These are phyloP conservation scores for Chloranthus sessilifolius DNA, from an alignment of 164 flowering plant genomes.

Conservation along the genomic window DNA sequence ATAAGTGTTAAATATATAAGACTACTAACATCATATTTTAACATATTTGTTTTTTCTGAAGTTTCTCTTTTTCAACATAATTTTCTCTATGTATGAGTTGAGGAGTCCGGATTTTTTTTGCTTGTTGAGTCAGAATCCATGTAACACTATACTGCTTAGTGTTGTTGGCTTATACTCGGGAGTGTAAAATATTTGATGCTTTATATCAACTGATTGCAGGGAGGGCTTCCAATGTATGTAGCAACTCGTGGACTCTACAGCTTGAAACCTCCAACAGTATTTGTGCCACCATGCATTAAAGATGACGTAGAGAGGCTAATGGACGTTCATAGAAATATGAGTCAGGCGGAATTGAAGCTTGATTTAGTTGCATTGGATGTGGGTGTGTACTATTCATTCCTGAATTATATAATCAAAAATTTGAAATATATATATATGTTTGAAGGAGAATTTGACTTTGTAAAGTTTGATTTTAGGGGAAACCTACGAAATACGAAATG, in stretches of 20 bases:
- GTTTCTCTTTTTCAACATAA: no score
- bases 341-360: slow-evolving; percentile 68
- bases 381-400: slow-evolving; percentile 39
- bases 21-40: no score
- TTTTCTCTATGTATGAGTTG: no score
- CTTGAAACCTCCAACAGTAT: slow-evolving; percentile 83
- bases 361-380: slow-evolving; percentile 84
- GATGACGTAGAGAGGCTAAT: slow-evolving; percentile 86
- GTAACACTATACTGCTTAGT: not conserved
- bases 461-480: slow-evolving; percentile 53
- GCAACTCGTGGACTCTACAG: slow-evolving; percentile 93
- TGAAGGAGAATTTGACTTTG: not conserved
- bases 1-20: no score
- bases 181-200: not conserved
- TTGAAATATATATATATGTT: no score
- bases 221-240: slow-evolving; percentile 96
- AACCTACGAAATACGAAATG: slow-evolving; percentile 83
- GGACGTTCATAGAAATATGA: slow-evolving; percentile 73
- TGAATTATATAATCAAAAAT: no score
- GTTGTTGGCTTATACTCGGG: not conserved
- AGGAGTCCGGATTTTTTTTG: no score
- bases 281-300: slow-evolving; percentile 90
- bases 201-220: slow-evolving; percentile 39
- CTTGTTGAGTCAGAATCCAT: no score
- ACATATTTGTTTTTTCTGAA: no score